Evolutionary conservation across 169 alveolate genomes (phyloP).

Genomic region (Plasmodium ovale): DNA sequence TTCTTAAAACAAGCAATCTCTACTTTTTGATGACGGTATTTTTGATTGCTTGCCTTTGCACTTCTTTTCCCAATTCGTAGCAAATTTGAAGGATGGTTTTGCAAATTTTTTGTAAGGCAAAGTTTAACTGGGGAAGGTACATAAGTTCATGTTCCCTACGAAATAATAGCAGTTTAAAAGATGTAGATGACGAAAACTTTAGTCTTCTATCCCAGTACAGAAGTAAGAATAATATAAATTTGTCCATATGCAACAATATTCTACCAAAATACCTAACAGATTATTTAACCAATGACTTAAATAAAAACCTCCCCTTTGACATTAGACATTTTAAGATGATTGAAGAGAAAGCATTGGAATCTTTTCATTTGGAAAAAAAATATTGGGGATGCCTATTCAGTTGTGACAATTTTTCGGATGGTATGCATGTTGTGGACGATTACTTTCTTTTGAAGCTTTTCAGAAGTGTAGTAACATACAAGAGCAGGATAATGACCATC

Average conservation of each 20-base stretch:
- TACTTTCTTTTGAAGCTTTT: slow-evolving; percentile 30
- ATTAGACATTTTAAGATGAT: slow-evolving; percentile 10
- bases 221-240: slow-evolving; percentile 51
- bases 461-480: slow-evolving; percentile 7
- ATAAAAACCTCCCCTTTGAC: slow-evolving; percentile 16
- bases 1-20: no score
- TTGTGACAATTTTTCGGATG: neutral
- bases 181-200: slow-evolving; percentile 56
- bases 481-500: slow-evolving; percentile 40
- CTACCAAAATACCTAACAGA: slow-evolving; percentile 49
- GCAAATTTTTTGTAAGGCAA: no score
- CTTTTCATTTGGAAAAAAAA: slow-evolving; percentile 55
- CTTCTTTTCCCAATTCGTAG: no score
- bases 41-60: no score
- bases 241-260: slow-evolving; percentile 52
- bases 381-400: slow-evolving; percentile 64
- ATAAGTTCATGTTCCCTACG: slow-evolving; percentile 31
- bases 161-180: slow-evolving; percentile 45
- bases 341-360: slow-evolving; percentile 26
- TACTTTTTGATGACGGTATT: no score
- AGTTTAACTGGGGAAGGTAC: neutral
- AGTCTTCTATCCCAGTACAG: slow-evolving; percentile 16
- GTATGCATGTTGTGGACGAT: neutral
- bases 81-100: no score
- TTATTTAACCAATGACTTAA: slow-evolving; percentile 32